These are phyloP conservation scores for Clitopilus hobsonii DNA, from an alignment of 768 basidiomycete genomes.

Conservation along the genomic window DNA sequence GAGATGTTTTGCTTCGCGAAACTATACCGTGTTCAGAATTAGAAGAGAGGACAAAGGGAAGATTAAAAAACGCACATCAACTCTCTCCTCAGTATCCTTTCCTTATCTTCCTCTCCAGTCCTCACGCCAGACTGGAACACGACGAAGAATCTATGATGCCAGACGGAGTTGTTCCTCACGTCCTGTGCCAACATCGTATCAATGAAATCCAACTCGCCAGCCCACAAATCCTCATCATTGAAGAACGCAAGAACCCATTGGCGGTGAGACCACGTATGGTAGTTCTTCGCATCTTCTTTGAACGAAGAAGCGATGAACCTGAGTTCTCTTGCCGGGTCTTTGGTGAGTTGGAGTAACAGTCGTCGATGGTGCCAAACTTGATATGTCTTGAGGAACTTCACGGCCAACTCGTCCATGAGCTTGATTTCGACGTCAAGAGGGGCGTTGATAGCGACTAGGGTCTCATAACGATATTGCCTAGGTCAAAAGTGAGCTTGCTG, in stretches of 20 bases:
- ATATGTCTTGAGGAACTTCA: slow-evolving; percentile 86
- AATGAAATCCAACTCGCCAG: slow-evolving; percentile 67
- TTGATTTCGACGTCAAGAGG: slow-evolving; percentile 74
- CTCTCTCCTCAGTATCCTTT: slow-evolving; percentile 61
- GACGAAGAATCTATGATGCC: slow-evolving; percentile 94
- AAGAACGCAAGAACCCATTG: slow-evolving; percentile 92
- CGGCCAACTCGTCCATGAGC: slow-evolving; percentile 85
- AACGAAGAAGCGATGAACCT: slow-evolving; percentile 73
- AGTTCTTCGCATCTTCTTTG: slow-evolving; percentile 85
- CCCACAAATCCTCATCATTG: slow-evolving; percentile 69
- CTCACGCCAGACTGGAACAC: slow-evolving; percentile 66
- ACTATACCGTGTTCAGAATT: slow-evolving; percentile 28
- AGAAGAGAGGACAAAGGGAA: slow-evolving; percentile 1
- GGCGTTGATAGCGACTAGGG: slow-evolving; percentile 61
- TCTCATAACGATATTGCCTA: slow-evolving; percentile 96
- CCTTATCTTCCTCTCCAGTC: slow-evolving; percentile 57
- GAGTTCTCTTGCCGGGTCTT: slow-evolving; percentile 63
- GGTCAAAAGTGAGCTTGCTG: background rate
- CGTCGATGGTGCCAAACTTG: slow-evolving; percentile 97
- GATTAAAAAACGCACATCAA: slow-evolving; percentile 55
- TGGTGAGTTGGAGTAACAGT: slow-evolving; percentile 58
- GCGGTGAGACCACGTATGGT: slow-evolving; percentile 98
- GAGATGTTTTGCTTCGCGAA: slow-evolving; percentile 83
- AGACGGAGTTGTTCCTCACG: slow-evolving; percentile 93
- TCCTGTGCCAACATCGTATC: slow-evolving; percentile 69